Percentiles rank a stretch among this genome's conserved stretches.
Evolutionary conservation across 768 basidiomycete species (phyloP).

Genomic region (Suillus brevipes): DNA sequence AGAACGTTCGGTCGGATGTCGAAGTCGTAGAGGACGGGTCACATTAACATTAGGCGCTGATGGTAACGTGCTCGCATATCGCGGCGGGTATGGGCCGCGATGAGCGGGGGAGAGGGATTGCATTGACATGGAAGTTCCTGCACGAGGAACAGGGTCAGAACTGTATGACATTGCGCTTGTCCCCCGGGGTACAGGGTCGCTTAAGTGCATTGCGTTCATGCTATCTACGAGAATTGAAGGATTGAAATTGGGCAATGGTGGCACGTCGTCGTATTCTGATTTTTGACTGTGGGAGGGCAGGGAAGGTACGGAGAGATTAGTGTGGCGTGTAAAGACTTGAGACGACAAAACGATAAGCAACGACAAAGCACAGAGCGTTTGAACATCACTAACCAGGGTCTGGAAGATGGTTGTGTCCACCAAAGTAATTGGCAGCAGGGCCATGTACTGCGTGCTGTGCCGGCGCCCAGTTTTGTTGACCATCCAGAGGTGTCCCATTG

Average conservation of each 20-base stretch:
- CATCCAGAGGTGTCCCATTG: conserved; percentile 7
- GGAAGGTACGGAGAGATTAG: conserved; percentile 50
- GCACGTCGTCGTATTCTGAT: conserved; percentile 32
- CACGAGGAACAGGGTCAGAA: conserved; percentile 52
- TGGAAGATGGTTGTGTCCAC: background rate
- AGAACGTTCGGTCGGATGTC: conserved; percentile 20
- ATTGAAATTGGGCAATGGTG: conserved; percentile 42
- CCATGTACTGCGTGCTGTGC: conserved; percentile 10
- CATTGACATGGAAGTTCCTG: conserved; percentile 59
- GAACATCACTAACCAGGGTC: conserved; percentile 22
- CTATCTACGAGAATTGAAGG: conserved; percentile 47
- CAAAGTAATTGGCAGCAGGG: conserved; percentile 20
- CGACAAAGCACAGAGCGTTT: background rate
- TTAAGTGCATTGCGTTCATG: conserved; percentile 56
- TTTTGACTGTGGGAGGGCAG: conserved; percentile 39
- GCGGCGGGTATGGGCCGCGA: conserved; percentile 36
- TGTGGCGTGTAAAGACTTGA: conserved; percentile 40
- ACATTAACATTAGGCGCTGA: conserved; percentile 22
- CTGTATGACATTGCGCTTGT: conserved; percentile 28
- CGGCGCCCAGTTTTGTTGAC: conserved; percentile 11
- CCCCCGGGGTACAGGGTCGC: conserved; percentile 39
- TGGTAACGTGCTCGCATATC: conserved; percentile 45
- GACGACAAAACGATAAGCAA: conserved; percentile 12
- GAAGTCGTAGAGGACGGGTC: conserved; percentile 20
- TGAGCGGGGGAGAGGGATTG: conserved; percentile 33